Percentiles rank a stretch among this genome's conserved stretches.
phyloP scores from a whole-genome alignment of 257 asterid species.

The Paraleonurus japonicus region DNA sequence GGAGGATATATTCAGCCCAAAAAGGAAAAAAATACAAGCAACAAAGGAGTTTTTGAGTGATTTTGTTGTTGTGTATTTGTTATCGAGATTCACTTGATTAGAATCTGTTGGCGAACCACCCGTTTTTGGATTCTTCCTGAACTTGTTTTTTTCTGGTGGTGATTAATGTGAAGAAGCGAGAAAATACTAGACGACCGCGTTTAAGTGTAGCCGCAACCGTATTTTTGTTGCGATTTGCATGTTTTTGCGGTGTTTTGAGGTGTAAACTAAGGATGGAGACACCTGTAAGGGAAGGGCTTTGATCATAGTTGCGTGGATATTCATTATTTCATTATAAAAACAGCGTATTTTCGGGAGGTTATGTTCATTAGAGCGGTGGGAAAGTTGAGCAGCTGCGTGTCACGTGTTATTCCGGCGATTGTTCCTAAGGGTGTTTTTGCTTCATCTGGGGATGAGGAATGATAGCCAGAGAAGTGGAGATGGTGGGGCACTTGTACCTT shows the following conservation, averaged over 20 bases:
- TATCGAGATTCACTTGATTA: slow-evolving; percentile 4
- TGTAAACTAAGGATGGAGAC: slow-evolving; percentile 52
- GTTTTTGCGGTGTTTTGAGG: slow-evolving; percentile 40
- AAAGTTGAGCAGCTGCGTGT: slow-evolving; percentile 30
- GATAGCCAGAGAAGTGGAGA: slow-evolving; percentile 52
- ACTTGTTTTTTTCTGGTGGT: slow-evolving; percentile 33
- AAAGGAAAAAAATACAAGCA: slow-evolving; percentile 29
- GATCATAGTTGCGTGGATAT: slow-evolving; percentile 20
- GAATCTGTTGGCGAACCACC: slow-evolving; percentile 9
- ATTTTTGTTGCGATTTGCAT: slow-evolving; percentile 44
- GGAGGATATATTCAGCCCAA: slow-evolving; percentile 17
- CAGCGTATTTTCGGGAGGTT: slow-evolving; percentile 29
- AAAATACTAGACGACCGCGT: slow-evolving; percentile 22
- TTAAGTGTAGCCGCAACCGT: slow-evolving; percentile 26
- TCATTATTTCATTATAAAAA: slow-evolving; percentile 10
- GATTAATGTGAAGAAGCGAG: slow-evolving; percentile 31
- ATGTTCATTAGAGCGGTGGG: slow-evolving; percentile 40
- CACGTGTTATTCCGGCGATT: slow-evolving; percentile 23
- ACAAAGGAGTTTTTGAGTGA: slow-evolving; percentile 42
- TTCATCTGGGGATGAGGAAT: slow-evolving; percentile 62
- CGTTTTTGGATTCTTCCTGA: slow-evolving; percentile 10
- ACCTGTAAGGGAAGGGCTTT: slow-evolving; percentile 39
- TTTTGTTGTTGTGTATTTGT: slow-evolving; percentile 50
- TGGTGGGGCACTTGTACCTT: slow-evolving; percentile 43
- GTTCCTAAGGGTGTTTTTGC: slow-evolving; percentile 14